Base-by-base conservation (phyloP, 257 asterid species). In the Fraxinus pennsylvanica region DNA sequence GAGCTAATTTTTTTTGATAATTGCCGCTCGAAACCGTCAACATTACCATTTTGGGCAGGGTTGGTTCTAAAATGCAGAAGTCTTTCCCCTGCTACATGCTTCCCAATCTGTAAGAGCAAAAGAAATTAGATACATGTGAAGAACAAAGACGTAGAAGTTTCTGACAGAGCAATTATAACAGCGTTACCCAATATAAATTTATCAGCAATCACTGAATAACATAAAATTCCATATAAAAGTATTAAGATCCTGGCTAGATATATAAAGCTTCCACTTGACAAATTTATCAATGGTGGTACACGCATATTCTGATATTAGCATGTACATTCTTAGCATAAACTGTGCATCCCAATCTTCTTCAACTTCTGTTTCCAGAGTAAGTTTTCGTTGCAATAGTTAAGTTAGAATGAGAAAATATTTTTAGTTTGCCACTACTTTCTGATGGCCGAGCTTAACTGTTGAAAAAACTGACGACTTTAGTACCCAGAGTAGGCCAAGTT, bases 11-110 rank as follows among this genome's bases (percentile, higher is more conserved):
- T 85, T 70, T 32, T 74, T 47, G 80, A 73, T 70, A 81, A 41
- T 21, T 29, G 47, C 65, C 35, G 68, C 71, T 76, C 83, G 43
- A 78, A 33, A 81, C 73, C 57, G 71, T 76, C 66, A 47, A 21
- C 63, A 68, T 33, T 50, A 71, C 77, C 87, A 81, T 79, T 81
- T 79, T 80, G 85, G 57, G 74, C 32, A 54, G 70, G 25, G 73
- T 41, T 74, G 27, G 63, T 36, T 19, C 67, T 76, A 35, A 79
- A 77, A 76, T 57, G 80, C 73, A 80, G 52, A 43, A 76, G 76
- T 75, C 63, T 74, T 71, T 74, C 85, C 76, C 67, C 86, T 52
- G 67, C 43, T 72, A 76, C 82, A 68, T 36, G 47, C 59, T 80
- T 82, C 22, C 77, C 85, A 67, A 75, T 73, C 87, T 79, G 79